Evolutionary conservation across 371 early-diverging fungal species (phyloP), one percentile per base, ranked within the genome.

Genomic region (Apophysomyces ossiformis): DNA sequence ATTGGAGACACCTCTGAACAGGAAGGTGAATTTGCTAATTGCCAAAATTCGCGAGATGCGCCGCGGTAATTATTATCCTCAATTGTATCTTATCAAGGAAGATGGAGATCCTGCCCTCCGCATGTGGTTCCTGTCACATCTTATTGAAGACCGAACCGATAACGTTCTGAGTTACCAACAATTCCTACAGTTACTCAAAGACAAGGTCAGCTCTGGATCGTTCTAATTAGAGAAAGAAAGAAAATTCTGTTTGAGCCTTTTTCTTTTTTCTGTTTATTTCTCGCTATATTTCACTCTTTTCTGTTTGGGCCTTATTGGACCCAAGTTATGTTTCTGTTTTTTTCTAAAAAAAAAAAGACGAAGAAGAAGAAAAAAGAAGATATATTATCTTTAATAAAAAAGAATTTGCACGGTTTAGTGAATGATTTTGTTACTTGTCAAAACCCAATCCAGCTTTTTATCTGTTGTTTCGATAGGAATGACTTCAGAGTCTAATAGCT

Each of bases 71-170:
- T 90, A 89, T 60, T 87, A 88, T 47, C 88, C 88, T 8, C 84
- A 85, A 36, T 59, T 87, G 8, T 93, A 91, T 69, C 76, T 98
- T 46, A 88, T 96, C 62, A 94, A 93, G 76, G 98, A 98, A 75
- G 96, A 98, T 69, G 93, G 94, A 15, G 95, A 96, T 68, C 92
- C 93, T n/a, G 81, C 82, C 11, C 70, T 95, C 65, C 84, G 94
- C 16, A 79, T 92, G 73, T 86, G 89, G 93, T 94, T 97, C 83
- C 63, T 94, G 75, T 87, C 91, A 41, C 92, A 94, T 66, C 75
- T 98, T 70, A 84, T 96, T 46, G 96, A 97, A 80, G 99, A 97
- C 73, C 89, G 96, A 62, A 90, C 90, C n/a, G 92, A 95, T 41
- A 85, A 83, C 57, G 77, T 87, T 32, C 83, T 89, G 81, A 92